phyloP scores from a whole-genome alignment of 2,329 filamentous ascomycete species.

The Oidium heveae region DNA sequence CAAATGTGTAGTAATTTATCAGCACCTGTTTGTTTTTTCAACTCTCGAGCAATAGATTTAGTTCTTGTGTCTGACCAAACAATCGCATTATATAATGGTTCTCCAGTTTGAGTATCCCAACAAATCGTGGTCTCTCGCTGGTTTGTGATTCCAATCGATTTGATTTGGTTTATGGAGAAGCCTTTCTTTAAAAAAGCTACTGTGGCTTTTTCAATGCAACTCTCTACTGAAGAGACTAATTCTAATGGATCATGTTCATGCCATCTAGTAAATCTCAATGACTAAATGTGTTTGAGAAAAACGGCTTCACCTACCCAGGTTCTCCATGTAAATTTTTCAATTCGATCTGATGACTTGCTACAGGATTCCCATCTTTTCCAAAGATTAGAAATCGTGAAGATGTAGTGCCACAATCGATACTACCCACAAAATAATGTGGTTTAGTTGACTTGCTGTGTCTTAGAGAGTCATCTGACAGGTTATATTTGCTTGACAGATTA shows the following conservation, averaged over 20 bases:
- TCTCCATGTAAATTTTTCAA: constrained; percentile 67
- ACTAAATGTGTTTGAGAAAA: too few species aligned
- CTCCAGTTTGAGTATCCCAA: constrained; percentile 54
- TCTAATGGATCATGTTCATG: constrained; percentile 65
- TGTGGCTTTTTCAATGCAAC: constrained; percentile 52
- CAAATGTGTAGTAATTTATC: constrained; percentile 42
- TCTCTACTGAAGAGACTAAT: constrained; percentile 43
- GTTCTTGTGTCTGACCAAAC: constrained; percentile 71
- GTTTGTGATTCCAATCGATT: constrained; percentile 51
- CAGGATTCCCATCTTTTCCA: constrained; percentile 49
- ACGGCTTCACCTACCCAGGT: constrained; percentile 40
- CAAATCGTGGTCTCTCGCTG: constrained; percentile 63
- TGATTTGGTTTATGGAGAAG: constrained; percentile 41
- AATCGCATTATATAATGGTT: constrained; percentile 57
- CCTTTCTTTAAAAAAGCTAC: constrained; percentile 42
- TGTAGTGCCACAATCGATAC: constrained; percentile 79
- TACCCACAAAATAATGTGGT: constrained; percentile 47
- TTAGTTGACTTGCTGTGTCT: constrained; percentile 4
- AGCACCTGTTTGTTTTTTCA: constrained; percentile 40
- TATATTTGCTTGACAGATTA: too few species aligned
- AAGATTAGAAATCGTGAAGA: constrained; percentile 81
- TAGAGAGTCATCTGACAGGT: not conserved
- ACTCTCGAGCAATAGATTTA: constrained; percentile 41
- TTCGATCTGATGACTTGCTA: constrained; percentile 67
- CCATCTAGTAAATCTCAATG: constrained; percentile 28